Evolutionary conservation across 2,329 filamentous ascomycete genomes (phyloP).

Genomic region (Fusarium pseudoanthophilum): DNA sequence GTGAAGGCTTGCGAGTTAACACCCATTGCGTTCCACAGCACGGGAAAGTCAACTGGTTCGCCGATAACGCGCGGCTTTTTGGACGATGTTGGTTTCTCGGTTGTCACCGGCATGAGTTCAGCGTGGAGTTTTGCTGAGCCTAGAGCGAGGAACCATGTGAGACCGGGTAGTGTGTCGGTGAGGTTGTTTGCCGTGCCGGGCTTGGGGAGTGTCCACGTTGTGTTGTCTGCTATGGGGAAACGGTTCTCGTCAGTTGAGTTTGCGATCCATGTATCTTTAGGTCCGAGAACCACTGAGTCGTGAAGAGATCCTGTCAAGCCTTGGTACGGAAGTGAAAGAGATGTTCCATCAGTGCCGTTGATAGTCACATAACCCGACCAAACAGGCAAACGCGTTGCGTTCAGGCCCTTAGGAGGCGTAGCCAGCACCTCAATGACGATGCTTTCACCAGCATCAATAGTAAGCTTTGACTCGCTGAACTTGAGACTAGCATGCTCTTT

Average conservation of each 20-base stretch:
- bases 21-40: constrained; percentile 46
- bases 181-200: constrained; percentile 48
- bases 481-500: constrained; percentile 55
- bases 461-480: constrained; percentile 57
- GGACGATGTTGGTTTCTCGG: constrained; percentile 35
- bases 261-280: constrained; percentile 44
- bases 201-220: constrained; percentile 55
- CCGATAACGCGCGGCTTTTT: constrained; percentile 54
- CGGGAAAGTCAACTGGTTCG: constrained; percentile 56
- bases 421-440: constrained; percentile 59
- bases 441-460: constrained; percentile 55
- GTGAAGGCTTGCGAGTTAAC: constrained; percentile 52
- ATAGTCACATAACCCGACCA: constrained; percentile 57
- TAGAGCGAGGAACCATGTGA: constrained; percentile 56
- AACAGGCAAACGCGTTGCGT: constrained; percentile 52
- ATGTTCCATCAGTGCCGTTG: constrained; percentile 53
- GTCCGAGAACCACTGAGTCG: constrained; percentile 38
- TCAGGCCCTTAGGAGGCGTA: constrained; percentile 52
- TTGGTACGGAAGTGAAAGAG: constrained; percentile 55
- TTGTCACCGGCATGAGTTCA: constrained; percentile 55
- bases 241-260: constrained; percentile 49
- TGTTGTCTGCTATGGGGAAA: constrained; percentile 47
- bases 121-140: constrained; percentile 57
- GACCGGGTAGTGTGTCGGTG: constrained; percentile 50
- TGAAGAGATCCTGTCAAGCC: constrained; percentile 53